Evolutionary conservation across 2,329 filamentous ascomycete genomes (phyloP).

Genomic region (Aspergillus sp.): DNA sequence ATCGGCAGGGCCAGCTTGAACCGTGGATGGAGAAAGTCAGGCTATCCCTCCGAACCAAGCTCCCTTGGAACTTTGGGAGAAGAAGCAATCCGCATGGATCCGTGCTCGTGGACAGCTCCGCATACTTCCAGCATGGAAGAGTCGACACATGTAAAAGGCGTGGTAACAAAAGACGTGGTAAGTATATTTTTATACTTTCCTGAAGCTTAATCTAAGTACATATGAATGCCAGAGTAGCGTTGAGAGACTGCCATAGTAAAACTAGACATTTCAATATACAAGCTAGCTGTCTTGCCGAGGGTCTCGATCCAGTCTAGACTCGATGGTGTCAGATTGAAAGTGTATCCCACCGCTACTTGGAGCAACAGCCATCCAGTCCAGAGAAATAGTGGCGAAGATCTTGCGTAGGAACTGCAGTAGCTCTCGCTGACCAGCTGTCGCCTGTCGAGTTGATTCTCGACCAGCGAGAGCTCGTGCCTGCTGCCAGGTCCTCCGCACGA

Average conservation of each 20-base stretch:
- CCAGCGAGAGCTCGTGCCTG: background rate
- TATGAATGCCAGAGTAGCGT: no score
- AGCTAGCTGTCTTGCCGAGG: background rate
- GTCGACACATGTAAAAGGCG: background rate
- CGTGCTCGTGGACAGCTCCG: background rate
- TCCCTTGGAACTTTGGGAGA: background rate
- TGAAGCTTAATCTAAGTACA: no score
- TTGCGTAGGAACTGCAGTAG: background rate
- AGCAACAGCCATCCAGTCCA: background rate
- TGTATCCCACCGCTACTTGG: conserved; percentile 10
- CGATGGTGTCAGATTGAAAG: background rate
- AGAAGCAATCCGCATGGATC: background rate
- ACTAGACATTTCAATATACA: background rate
- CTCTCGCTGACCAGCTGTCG: background rate
- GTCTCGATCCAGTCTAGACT: background rate
- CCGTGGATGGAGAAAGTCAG: background rate
- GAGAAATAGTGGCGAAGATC: background rate
- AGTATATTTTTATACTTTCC: background rate
- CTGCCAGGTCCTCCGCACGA: conserved; percentile 10
- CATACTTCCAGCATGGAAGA: background rate
- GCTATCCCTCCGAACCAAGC: no score
- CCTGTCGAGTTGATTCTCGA: no score
- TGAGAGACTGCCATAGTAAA: no score
- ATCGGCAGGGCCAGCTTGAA: background rate
- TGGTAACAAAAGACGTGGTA: background rate